Evolutionary conservation across 2,329 filamentous ascomycete species (phyloP), one percentile per base, ranked within the genome.

Genomic region (Colletotrichum somersetense): DNA sequence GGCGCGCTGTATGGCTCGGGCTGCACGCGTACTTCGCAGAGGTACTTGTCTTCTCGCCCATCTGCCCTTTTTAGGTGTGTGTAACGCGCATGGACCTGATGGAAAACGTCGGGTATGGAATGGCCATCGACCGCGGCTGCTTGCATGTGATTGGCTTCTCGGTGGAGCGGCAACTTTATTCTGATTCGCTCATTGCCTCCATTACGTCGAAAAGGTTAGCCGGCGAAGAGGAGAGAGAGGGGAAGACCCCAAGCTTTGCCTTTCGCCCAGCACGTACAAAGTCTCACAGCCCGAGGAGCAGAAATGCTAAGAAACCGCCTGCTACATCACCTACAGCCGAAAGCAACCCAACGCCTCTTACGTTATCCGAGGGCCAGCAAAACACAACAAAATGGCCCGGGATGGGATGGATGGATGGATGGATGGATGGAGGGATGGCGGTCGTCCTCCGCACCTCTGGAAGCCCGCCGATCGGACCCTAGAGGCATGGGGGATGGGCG

Each of bases 101-200:
- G 62, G 62, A 63, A 62, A 62, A 63, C 59, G 50, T 56, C 65
- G 69, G 69, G 53, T 53, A 42, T 44, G 14, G 53, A 46, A 23
- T 63, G 58, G 52, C 69, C 53, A 44, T 58, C 52, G 57, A 40
- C 52, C 53, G 50, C 30, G 52, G 40, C 46, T 57, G 40, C n/a
- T 59, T 26, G 46, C 70, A 72, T 74, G 66, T 73, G 72, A 74
- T 74, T 74, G 70, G 72, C 65, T 33, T 58, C 26, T 12, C n/a
- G 56, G 72, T 65, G 46, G 59, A 65, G 71, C 26, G 48, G 44
- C 38, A 58, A 12, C 35, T 40, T n/a, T 16, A 12, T 40, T 61
- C 46, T 23, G 50, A 53, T 38, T 48, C 40, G 48, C 23, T n/a
- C 35, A 3, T 44, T 23, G 20, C 14, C 16, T 33, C 30, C 23